phyloP scores from a whole-genome alignment of 78 protist species.

The Capsaspora owczarzaki region DNA sequence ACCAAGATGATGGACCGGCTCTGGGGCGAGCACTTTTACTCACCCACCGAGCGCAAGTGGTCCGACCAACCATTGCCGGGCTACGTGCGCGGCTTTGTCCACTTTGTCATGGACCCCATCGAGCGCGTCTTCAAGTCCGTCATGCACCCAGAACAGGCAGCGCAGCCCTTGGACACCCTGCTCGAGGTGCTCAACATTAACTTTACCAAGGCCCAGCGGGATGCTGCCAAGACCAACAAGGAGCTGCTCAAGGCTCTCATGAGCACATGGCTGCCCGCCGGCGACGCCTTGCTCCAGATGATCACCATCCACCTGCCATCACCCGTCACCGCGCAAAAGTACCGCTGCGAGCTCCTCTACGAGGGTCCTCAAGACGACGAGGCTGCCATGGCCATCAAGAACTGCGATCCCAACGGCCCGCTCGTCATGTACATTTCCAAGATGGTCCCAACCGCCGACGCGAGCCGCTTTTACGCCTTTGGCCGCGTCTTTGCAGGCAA shows the following conservation, averaged over 20 bases:
- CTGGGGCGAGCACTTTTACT: slow-evolving; percentile 98
- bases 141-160: slow-evolving; percentile 48
- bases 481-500: slow-evolving; percentile 99
- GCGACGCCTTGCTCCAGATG: slow-evolving; percentile 95
- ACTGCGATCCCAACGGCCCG: slow-evolving; percentile 94
- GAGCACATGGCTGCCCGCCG: slow-evolving; percentile 96
- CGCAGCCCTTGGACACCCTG: slow-evolving; percentile 57
- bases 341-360: slow-evolving; percentile 91
- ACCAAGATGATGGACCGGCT: slow-evolving; percentile 76
- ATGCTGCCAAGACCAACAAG: slow-evolving; percentile 62
- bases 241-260: slow-evolving; percentile 87
- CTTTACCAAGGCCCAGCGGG: slow-evolving; percentile 52
- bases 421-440: slow-evolving; percentile 96
- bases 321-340: slow-evolving; percentile 91
- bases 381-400: slow-evolving; percentile 56
- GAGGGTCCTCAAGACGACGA: slow-evolving; percentile 91
- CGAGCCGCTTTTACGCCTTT: slow-evolving; percentile 98
- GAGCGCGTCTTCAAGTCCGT: slow-evolving; percentile 72
- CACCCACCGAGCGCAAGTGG: slow-evolving; percentile 88
- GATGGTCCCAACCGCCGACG: slow-evolving; percentile 97
- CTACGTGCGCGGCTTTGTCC: slow-evolving; percentile 86
- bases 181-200: slow-evolving; percentile 35
- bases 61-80: slow-evolving; percentile 41
- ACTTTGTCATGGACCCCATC: slow-evolving; percentile 95
- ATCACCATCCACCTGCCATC: slow-evolving; percentile 93